Evolutionary conservation across 495 filamentous ascomycete species (phyloP).

Genomic region (Haplographium delicatum): DNA sequence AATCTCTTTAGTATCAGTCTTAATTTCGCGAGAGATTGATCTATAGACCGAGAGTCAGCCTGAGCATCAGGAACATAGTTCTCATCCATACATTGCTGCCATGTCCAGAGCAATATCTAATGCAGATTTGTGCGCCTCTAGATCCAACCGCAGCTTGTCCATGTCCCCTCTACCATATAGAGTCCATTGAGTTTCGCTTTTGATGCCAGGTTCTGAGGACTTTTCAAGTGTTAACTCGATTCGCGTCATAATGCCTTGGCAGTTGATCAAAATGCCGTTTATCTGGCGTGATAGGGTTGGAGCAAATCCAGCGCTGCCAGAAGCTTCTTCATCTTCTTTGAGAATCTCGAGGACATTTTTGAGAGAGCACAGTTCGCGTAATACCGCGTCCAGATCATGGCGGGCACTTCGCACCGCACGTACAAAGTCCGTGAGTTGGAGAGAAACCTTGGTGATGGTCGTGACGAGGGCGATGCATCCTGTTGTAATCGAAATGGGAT

Average conservation of each 20-base stretch:
- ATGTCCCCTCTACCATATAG: conserved; percentile 17
- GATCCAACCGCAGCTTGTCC: conserved; percentile 18
- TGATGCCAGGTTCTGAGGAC: conserved; percentile 1
- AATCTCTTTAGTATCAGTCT: conserved; percentile 6
- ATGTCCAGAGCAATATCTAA: conserved; percentile 24
- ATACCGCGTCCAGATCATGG: conserved; percentile 39
- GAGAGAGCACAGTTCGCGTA: conserved; percentile 42
- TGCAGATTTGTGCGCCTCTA: conserved; percentile 24
- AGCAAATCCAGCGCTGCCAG: conserved; percentile 28
- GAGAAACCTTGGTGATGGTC: conserved; percentile 21
- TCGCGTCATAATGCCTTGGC: conserved; percentile 14
- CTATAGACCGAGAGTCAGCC: neutral
- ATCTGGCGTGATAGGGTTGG: conserved; percentile 19
- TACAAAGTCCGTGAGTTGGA: conserved; percentile 18
- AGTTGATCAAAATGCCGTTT: conserved; percentile 22
- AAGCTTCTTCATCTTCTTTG: conserved; percentile 40
- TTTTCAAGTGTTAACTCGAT: conserved; percentile 20
- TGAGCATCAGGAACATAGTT: neutral
- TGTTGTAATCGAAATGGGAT: conserved; percentile 31
- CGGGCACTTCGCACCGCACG: conserved; percentile 42
- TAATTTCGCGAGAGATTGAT: conserved; percentile 1
- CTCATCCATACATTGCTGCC: conserved; percentile 14
- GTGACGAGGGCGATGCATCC: conserved; percentile 35
- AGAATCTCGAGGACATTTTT: conserved; percentile 38
- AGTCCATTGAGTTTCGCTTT: conserved; percentile 11